These are phyloP conservation scores for Ephemerocybe angulata DNA, from an alignment of 768 basidiomycete species.

Conservation along the genomic window DNA sequence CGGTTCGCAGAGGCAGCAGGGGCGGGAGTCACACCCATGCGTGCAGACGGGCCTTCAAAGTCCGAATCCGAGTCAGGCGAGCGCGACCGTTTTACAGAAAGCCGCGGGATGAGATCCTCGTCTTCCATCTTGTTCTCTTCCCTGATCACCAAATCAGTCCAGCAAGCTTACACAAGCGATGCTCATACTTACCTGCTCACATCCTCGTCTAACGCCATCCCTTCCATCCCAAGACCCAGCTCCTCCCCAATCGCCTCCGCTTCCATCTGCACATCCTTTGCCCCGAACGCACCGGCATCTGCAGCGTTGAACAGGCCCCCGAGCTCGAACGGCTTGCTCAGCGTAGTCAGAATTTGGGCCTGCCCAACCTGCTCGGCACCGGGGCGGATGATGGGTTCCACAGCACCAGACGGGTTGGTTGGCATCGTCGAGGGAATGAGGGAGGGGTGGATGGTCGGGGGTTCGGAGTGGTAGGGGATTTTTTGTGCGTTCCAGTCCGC, in stretches of 20 bases:
- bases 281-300: conserved; percentile 76
- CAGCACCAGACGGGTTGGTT: conserved; percentile 15
- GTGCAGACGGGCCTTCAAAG: too few species aligned
- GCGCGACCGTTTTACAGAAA: conserved; percentile 37
- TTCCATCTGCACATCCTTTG: conserved; percentile 42
- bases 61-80: conserved; percentile 17
- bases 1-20: too few species aligned
- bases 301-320: conserved; percentile 79
- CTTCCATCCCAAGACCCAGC: conserved; percentile 38
- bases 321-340: conserved; percentile 75
- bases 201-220: conserved; percentile 43
- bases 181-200: conserved; percentile 23
- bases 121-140: conserved; percentile 32
- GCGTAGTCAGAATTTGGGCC: conserved; percentile 67
- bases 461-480: conserved; percentile 82
- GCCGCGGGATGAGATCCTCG: conserved; percentile 30
- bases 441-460: conserved; percentile 77
- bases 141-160: too few species aligned
- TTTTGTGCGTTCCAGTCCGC: conserved; percentile 96
- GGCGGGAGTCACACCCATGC: too few species aligned
- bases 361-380: conserved; percentile 81
- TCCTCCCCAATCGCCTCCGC: too few species aligned
- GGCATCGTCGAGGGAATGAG: conserved; percentile 49
- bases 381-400: conserved; percentile 44
- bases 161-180: too few species aligned